A percentile compares a stretch with the other conserved stretches of the same genome.
Evolutionary conservation across 2,329 filamentous ascomycete genomes (phyloP).

Genomic region (Westerdykella sp.): DNA sequence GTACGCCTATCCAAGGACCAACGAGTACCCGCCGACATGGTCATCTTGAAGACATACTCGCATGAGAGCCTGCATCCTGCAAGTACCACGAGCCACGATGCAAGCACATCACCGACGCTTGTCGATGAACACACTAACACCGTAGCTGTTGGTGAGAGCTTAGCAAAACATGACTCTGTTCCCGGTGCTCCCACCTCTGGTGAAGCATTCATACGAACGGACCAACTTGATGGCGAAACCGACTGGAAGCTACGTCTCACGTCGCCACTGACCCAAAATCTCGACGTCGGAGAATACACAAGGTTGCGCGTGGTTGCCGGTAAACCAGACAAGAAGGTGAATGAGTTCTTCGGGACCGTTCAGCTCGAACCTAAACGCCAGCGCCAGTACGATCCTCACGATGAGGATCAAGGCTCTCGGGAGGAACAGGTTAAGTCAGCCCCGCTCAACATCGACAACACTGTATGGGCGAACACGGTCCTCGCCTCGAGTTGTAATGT

Average conservation of each 20-base stretch:
- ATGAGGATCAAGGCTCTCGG: slow-evolving; percentile 15
- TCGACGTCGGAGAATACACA: slow-evolving; percentile 64
- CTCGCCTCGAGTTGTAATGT: slow-evolving; percentile 88
- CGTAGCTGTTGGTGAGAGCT: slow-evolving; percentile 2
- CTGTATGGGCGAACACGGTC: slow-evolving; percentile 96
- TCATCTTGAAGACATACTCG: slow-evolving; percentile 77
- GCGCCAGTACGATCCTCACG: slow-evolving; percentile 44
- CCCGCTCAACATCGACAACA: slow-evolving; percentile 88
- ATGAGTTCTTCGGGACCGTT: slow-evolving; percentile 88
- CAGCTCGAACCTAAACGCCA: slow-evolving; percentile 58
- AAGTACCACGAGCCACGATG: slow-evolving; percentile 2
- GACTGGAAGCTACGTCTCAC: slow-evolving; percentile 96
- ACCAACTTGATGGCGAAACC: slow-evolving; percentile 95
- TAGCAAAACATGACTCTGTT: slow-evolving; percentile 12
- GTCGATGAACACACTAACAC: slow-evolving; percentile 8
- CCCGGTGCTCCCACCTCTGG: slow-evolving; percentile 48
- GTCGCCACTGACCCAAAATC: slow-evolving; percentile 74
- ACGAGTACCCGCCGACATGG: slow-evolving; percentile 86
- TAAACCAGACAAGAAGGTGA: slow-evolving; percentile 88
- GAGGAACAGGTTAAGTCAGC: slow-evolving; percentile 48
- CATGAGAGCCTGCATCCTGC: slow-evolving; percentile 13
- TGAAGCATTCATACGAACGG: slow-evolving; percentile 94
- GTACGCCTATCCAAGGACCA: slow-evolving; percentile 88
- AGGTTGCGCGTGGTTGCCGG: slow-evolving; percentile 68
- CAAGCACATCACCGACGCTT: slow-evolving; percentile 10